Evolutionary conservation across 2,329 filamentous ascomycete species (phyloP).

Genomic region (Cladosporium sp.): DNA sequence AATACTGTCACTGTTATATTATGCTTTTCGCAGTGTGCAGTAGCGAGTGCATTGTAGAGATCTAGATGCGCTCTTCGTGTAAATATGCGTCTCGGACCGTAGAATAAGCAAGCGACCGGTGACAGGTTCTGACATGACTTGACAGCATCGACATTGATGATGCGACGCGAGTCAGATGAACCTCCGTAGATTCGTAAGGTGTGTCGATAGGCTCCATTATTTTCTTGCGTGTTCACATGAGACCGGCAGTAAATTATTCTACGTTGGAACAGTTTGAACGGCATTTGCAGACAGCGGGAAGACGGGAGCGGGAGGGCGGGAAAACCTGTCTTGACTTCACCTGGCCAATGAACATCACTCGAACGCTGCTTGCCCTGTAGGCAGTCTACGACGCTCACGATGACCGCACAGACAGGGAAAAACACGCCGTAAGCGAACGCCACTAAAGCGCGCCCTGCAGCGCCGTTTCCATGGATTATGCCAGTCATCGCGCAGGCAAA

Average conservation of each 20-base stretch:
- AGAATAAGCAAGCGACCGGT: background rate
- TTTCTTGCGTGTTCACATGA: background rate
- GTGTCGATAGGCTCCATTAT: background rate
- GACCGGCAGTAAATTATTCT: background rate
- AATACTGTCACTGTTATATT: background rate
- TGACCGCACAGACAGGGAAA: slow-evolving; percentile 4
- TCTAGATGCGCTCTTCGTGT: slow-evolving; percentile 10
- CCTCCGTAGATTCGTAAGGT: background rate
- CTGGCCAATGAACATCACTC: background rate
- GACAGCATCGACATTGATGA: background rate
- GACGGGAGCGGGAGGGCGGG: background rate
- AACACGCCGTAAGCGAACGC: slow-evolving; percentile 12
- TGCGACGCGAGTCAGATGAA: background rate
- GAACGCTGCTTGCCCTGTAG: background rate
- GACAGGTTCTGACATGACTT: background rate
- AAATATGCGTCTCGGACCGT: slow-evolving; percentile 6
- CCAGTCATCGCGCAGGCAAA: slow-evolving; percentile 17
- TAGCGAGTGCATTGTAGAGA: background rate
- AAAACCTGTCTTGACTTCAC: background rate
- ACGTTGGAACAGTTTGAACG: background rate
- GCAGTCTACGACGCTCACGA: background rate
- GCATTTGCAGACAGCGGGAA: background rate
- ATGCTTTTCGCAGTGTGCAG: slow-evolving; percentile 5
- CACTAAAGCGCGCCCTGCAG: slow-evolving; percentile 16
- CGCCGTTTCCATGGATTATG: slow-evolving; percentile 16